Evolutionary conservation across 2,329 filamentous ascomycete species (phyloP).

Genomic region (Kalmusia sp.): DNA sequence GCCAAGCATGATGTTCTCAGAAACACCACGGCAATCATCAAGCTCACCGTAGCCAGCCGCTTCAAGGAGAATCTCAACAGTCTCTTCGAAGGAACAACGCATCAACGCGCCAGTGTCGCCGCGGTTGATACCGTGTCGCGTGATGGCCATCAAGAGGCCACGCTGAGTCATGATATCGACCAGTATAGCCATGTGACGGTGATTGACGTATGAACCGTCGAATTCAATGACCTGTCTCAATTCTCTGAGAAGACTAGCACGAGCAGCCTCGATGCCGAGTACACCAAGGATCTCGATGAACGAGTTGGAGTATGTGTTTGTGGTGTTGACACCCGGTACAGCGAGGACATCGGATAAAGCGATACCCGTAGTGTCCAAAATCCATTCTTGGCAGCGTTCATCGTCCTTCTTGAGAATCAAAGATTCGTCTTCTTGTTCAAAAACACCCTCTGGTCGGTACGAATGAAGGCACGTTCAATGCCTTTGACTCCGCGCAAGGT

Average conservation of each 20-base stretch:
- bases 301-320: conserved; percentile 90
- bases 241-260: conserved; percentile 85
- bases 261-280: conserved; percentile 94
- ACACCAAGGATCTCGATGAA: conserved; percentile 94
- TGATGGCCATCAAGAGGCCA: conserved; percentile 93
- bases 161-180: conserved; percentile 98
- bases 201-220: conserved; percentile 99
- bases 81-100: conserved; percentile 99
- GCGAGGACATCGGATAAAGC: conserved; percentile 83
- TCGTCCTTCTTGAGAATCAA: conserved; percentile 78
- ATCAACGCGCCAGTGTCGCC: conserved; percentile 97
- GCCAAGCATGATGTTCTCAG: conserved; percentile 97
- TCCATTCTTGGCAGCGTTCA: conserved; percentile 85
- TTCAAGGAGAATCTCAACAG: conserved; percentile 96
- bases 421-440: conserved; percentile 75
- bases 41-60: conserved; percentile 93
- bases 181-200: conserved; percentile 92
- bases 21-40: conserved; percentile 97
- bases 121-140: conserved; percentile 97
- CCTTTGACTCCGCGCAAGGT: conserved; percentile 90
- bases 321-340: conserved; percentile 86
- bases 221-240: conserved; percentile 93
- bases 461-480: conserved; percentile 92
- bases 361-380: conserved; percentile 92
- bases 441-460: conserved; percentile 51